Evolutionary conservation across 345 rosid genomes (phyloP), one percentile per base, ranked within the genome.

Genomic region (Gossypium herbaceum): DNA sequence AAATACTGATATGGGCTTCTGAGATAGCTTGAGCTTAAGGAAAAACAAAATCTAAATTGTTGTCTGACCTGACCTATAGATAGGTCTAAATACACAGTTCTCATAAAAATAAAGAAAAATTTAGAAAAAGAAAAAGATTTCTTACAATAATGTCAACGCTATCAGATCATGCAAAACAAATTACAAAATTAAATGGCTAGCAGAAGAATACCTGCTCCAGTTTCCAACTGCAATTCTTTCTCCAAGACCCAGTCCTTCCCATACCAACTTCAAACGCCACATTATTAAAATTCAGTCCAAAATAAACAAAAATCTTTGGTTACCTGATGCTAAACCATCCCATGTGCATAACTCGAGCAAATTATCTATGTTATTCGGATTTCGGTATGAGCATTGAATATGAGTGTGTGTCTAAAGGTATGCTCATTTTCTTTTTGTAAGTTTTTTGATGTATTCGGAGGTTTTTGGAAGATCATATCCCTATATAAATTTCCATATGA

Each of bases 211-310:
- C 76, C 59, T 73, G 43, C 50, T 25, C 76, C 76, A 48, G 59
- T 73, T 58, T 73, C 76, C 76, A 22, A 73, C 69, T 27, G 76
- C 59, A 9, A 9, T 50, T 61, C 59, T 51, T 45, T 45, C 76
- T 61, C 76, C 76, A 47, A 73, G 69, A 61, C 76, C 69, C 76
- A 73, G 50, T 47, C 76, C 76, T 73, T 73, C 58, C 76, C 76
- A 73, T 10, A 73, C 59, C 62, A 73, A 62, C 76, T 73, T 60
- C 69, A 73, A 19, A 72, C 20, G 22, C 64, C 75, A 58, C 15
- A 44, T 41, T 61, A 47, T n/a, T 64, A 43, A 71, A 71, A 71
- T 71, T 54, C 61, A 34, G 51, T 29, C 13, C 9, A 69, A n/a
- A n/a, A 71, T 17, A 16, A 71, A 27, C 44, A 48, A 45, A 45